A percentile compares a stretch with the other conserved stretches of the same genome.
These are phyloP conservation scores for Lactarius indigo DNA, from an alignment of 768 basidiomycete species.

Conservation along the genomic window DNA sequence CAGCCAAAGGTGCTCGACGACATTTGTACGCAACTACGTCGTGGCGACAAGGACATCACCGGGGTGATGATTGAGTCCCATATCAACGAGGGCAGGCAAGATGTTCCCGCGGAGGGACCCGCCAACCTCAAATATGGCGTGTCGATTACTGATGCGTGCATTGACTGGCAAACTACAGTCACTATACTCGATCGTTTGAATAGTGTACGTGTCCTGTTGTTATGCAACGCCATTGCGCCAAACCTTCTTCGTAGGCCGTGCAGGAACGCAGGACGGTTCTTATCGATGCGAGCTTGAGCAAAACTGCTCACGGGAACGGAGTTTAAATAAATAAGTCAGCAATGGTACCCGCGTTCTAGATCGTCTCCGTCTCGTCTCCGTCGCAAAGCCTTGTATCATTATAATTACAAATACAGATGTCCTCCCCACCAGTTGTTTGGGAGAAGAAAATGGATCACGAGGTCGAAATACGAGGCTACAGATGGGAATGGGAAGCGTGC, in stretches of 20 bases:
- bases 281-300: constrained; percentile 8
- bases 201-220: constrained; percentile 33
- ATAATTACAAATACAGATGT: background rate
- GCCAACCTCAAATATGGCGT: constrained; percentile 70
- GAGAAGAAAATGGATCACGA: background rate
- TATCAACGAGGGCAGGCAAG: constrained; percentile 87
- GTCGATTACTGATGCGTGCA: constrained; percentile 90
- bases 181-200: constrained; percentile 71
- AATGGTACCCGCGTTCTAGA: background rate
- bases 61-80: constrained; percentile 98
- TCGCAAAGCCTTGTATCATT: background rate
- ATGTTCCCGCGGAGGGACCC: constrained; percentile 72
- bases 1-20: constrained; percentile 76
- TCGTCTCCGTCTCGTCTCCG: background rate
- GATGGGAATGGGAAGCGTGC: background rate
- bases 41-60: constrained; percentile 69
- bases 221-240: background rate
- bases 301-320: background rate
- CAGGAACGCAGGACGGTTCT: constrained; percentile 14
- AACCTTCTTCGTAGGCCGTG: constrained; percentile 12
- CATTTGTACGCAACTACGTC: constrained; percentile 69
- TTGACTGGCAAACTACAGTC: constrained; percentile 80
- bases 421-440: background rate
- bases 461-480: background rate
- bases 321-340: background rate